These are phyloP conservation scores for Colletotrichum phormii DNA, from an alignment of 2,329 filamentous ascomycete genomes.

Conservation along the genomic window DNA sequence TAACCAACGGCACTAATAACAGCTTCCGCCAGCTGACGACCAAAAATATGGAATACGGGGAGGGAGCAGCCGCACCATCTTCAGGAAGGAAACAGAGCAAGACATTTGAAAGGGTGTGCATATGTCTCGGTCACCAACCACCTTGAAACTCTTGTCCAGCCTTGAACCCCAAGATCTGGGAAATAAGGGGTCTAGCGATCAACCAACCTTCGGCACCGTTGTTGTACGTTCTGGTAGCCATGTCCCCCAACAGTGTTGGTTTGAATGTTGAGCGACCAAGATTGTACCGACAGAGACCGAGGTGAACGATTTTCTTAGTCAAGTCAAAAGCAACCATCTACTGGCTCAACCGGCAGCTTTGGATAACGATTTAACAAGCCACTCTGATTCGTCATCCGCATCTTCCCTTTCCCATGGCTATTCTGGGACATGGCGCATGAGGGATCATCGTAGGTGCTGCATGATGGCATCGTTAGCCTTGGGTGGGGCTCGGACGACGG, in stretches of 20 bases:
- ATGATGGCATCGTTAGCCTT: background rate
- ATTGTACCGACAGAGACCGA: background rate
- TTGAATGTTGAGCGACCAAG: background rate
- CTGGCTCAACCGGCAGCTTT: background rate
- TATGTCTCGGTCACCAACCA: slow-evolving; percentile 15
- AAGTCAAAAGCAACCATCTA: background rate
- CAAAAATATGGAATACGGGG: background rate
- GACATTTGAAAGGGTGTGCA: slow-evolving; percentile 10
- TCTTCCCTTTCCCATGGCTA: slow-evolving; percentile 18
- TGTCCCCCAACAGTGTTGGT: slow-evolving; percentile 6
- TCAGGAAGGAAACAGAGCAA: background rate
- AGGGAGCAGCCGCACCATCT: slow-evolving; percentile 8
- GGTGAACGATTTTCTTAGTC: background rate
- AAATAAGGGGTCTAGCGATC: background rate
- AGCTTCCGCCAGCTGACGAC: slow-evolving; percentile 2
- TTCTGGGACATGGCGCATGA: slow-evolving; percentile 14
- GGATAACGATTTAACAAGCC: background rate
- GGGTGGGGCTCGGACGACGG: background rate
- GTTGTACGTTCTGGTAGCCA: background rate
- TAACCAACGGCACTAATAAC: background rate
- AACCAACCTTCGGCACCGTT: background rate
- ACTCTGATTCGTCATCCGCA: background rate
- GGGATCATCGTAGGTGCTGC: slow-evolving; percentile 28
- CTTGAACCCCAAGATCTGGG: background rate
- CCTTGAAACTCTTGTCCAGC: background rate